Base-by-base conservation (phyloP, 1,139 yeast genomes). In the Protomyces gravidus region DNA sequence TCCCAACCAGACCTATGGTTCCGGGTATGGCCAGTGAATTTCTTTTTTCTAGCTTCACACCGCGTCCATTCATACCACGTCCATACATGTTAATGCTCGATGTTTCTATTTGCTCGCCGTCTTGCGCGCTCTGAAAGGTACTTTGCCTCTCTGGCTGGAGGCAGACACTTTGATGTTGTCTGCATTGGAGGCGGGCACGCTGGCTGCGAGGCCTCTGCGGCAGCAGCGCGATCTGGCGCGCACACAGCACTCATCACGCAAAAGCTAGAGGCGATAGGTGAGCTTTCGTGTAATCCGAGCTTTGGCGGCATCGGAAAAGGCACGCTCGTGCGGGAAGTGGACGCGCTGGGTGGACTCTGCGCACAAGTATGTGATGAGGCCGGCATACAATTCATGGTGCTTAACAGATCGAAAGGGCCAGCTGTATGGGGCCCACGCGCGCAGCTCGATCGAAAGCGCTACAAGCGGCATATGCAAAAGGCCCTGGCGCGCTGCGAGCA, bases 221-320 rank as follows among this genome's bases (percentile, higher is more conserved):
- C 94, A 0, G 78, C 96, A 0, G 96, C 97, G 0, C 77, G 98
- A 63, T 71, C 87, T 0, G 97, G 97, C 0, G 79, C 86, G 0
- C 65, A 69, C 2, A 88, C 97, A 0, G 74, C 86, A 1, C 76
- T 94, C 30, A 77, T 94, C 1, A 92, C 98, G 0, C 98, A 96
- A 0, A 77, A 76, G 55, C 70, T 82, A 30, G 70, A 77, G 36
- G 87, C 89, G 68, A 83, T 94, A 9, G 99, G 99, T 2, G 55
- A 55, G 33, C 59, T 60, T 58, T 55, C 58, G 1, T 94, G 99
- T 70, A 94, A 94, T 70, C 99, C 99, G 3, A 89, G 89, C 51
- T 88, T 89, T 85, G 99, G 98, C 42, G 99, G 99, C 58, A 94
- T 94, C 55, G 99, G 98, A 0, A 94, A 94, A 68, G 99, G 98